Evolutionary conservation across 495 filamentous ascomycete genomes (phyloP).

Genomic region (Penicillium canariense): DNA sequence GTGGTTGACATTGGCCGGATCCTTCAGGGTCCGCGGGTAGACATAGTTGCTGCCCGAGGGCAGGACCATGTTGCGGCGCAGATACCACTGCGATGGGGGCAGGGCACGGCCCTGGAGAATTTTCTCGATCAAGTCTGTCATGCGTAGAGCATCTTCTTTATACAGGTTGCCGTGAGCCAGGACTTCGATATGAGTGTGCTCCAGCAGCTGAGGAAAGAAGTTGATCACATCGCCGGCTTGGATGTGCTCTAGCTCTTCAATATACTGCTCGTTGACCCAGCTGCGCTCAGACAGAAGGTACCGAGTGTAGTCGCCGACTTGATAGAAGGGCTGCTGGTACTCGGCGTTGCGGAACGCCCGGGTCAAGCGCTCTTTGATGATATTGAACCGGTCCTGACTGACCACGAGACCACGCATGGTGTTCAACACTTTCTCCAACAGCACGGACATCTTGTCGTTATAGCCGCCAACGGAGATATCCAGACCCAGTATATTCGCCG

Average conservation of each 20-base stretch:
- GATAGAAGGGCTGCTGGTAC: constrained; percentile 81
- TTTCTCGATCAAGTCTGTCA: constrained; percentile 78
- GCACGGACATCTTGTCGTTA: constrained; percentile 90
- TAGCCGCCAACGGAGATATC: constrained; percentile 83
- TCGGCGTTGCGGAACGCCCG: constrained; percentile 82
- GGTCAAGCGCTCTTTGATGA: constrained; percentile 82
- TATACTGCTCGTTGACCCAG: constrained; percentile 78
- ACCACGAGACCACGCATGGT: constrained; percentile 85
- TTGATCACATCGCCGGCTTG: constrained; percentile 68
- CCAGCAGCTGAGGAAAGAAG: constrained; percentile 79
- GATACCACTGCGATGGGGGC: constrained; percentile 75
- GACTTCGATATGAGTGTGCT: constrained; percentile 83
- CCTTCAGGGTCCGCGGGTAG: constrained; percentile 75
- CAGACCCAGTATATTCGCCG: constrained; percentile 66
- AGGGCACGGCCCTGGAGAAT: constrained; percentile 74
- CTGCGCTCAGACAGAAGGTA: constrained; percentile 76
- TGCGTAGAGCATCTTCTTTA: constrained; percentile 88
- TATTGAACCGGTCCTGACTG: constrained; percentile 78
- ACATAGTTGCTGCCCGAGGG: constrained; percentile 78
- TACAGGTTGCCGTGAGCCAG: constrained; percentile 91
- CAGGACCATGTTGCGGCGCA: constrained; percentile 72
- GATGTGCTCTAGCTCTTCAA: constrained; percentile 71
- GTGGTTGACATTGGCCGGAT: constrained; percentile 92
- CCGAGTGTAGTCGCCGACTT: constrained; percentile 79
- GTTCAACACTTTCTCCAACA: constrained; percentile 85